phyloP scores from a whole-genome alignment of 2,329 filamentous ascomycete genomes.

The Penicillium sp. region DNA sequence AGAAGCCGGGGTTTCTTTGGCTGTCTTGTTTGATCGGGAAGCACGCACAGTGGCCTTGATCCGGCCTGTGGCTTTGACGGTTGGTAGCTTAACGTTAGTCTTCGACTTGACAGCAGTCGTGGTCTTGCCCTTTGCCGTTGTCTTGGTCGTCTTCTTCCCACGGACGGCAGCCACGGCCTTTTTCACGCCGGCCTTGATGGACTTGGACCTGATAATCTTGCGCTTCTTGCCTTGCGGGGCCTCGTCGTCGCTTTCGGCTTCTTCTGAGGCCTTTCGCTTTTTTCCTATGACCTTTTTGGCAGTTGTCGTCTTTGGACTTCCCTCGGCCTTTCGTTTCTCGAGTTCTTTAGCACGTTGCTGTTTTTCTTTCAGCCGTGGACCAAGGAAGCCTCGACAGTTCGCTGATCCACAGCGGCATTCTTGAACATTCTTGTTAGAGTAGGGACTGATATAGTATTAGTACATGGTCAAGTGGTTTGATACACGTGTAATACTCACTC shows the following conservation, averaged over 20 bases:
- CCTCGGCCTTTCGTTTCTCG: conserved; percentile 20
- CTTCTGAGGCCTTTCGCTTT: conserved; percentile 27
- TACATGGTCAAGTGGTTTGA: background rate
- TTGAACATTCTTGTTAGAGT: conserved; percentile 55
- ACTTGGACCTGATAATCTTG: conserved; percentile 22
- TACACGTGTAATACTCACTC: conserved; percentile 41
- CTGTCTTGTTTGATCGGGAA: conserved; percentile 2
- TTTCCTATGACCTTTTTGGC: conserved; percentile 24
- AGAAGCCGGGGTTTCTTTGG: conserved; percentile 12
- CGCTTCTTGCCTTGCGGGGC: conserved; percentile 17
- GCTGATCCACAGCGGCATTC: conserved; percentile 54
- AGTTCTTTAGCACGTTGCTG: conserved; percentile 28
- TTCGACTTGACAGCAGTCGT: conserved; percentile 10
- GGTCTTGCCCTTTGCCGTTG: conserved; percentile 11
- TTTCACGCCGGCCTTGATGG: conserved; percentile 29
- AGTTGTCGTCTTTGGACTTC: conserved; percentile 13
- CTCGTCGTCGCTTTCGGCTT: conserved; percentile 1
- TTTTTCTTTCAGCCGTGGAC: conserved; percentile 47
- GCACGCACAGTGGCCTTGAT: conserved; percentile 20
- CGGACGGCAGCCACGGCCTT: conserved; percentile 16
- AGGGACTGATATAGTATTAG: conserved; percentile 36
- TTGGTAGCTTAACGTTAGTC: conserved; percentile 23
- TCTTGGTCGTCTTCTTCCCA: conserved; percentile 18
- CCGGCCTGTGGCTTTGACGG: conserved; percentile 24
- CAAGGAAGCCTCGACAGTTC: conserved; percentile 55